Base-by-base conservation (phyloP, 176 grass and related monocot genomes). In the Rhipidocladum racemiflorum region DNA sequence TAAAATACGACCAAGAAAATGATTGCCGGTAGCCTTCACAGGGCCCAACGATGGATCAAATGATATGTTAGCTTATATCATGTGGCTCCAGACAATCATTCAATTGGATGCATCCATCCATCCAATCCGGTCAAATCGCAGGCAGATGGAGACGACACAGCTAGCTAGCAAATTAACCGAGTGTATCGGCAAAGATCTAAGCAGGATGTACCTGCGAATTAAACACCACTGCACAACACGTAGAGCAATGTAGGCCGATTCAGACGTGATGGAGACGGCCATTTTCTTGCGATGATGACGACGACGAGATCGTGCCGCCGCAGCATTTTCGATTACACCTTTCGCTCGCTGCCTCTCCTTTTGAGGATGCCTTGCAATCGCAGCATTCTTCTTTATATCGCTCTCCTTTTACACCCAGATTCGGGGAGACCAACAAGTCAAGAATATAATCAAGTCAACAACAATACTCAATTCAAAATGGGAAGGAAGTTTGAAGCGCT, bases 291-390 rank as follows among this genome's bases (percentile, higher is more conserved):
- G 51, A 70, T 53, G 65, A 51, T 7, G 62, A 76, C 42, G n/a
- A 76, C 42, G n/a, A 14, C 34, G 49, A 51, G 49, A 51, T 20
- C 5, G 49, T 53, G 20, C 46, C 59, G 35, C 59, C 10, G 27
- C 27, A 54, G 76, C 85, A 74, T 75, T 81, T 68, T 9, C 65
- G 16, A 83, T 61, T 35, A 81, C n/a, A 87, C 72, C 85, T 82
- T 87, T 87, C 64, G 17, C 30, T 82, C 16, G 7, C 78, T 64
- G 65, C 79, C 79, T 83, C 86, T 87, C 43, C 79, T 83, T 87
- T 87, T 68, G 15, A 65, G 38, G 73, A 88, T 77, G 65, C 56
- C 34, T 87, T 87, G 64, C 79, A 17, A 43, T 61, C 53, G 3
- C 73, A 54, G 20, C 79, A 65, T 71, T 51, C 78, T 87, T 64